A percentile compares a stretch with the other conserved stretches of the same genome.
Evolutionary conservation across 768 basidiomycete species (phyloP).

Genomic region (Sarcodon aspratus): DNA sequence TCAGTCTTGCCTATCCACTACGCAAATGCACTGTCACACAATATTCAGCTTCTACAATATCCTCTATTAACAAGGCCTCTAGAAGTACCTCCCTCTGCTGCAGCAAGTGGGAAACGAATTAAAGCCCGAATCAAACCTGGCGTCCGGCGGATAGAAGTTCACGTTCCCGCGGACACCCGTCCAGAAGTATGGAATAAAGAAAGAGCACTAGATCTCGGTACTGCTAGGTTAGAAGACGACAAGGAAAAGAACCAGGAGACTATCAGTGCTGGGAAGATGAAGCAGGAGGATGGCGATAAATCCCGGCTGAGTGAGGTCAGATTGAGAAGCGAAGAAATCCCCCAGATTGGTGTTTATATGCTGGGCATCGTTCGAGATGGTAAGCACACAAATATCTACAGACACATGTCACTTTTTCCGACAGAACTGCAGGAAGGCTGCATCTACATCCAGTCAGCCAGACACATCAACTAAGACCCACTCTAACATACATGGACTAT

Average conservation of each 20-base stretch:
- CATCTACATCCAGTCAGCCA: constrained; percentile 71
- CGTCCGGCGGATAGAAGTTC: constrained; percentile 56
- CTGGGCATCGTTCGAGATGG: constrained; percentile 70
- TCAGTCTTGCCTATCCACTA: constrained; percentile 62
- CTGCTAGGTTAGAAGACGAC: constrained; percentile 62
- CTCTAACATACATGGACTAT: constrained; percentile 70
- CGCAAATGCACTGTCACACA: constrained; percentile 46
- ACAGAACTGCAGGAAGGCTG: constrained; percentile 39
- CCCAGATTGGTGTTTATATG: constrained; percentile 55
- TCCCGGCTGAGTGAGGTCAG: constrained; percentile 60
- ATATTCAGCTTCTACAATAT: constrained; percentile 73
- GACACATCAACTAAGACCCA: constrained; percentile 75
- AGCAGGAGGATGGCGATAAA: constrained; percentile 38
- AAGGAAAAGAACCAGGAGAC: constrained; percentile 63
- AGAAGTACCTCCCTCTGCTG: constrained; percentile 67
- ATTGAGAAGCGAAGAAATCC: constrained; percentile 61
- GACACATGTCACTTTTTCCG: neutral
- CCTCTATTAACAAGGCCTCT: constrained; percentile 67
- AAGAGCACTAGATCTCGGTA: constrained; percentile 52
- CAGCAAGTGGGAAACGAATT: constrained; percentile 63
- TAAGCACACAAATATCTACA: constrained; percentile 19
- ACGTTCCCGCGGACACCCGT: constrained; percentile 73
- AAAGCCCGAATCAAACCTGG: constrained; percentile 60
- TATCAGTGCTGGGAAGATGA: constrained; percentile 17
- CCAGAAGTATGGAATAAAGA: constrained; percentile 76